Conservation (phyloP, 305 asterid species). For the Fraxinus latifolia region DNA sequence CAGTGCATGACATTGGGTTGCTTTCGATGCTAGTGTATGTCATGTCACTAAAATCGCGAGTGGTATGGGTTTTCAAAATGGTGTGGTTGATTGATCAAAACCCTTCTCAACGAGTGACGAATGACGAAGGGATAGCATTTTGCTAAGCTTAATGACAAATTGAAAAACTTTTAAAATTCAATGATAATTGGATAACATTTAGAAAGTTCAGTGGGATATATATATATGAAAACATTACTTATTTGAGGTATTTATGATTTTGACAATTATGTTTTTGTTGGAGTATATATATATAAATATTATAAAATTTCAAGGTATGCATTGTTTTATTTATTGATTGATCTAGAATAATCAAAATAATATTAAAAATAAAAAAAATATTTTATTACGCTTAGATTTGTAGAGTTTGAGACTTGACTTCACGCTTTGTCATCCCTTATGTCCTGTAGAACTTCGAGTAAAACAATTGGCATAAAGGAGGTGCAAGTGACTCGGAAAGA, state of each 20-base stretch:
- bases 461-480: not conserved
- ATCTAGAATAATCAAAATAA: not conserved
- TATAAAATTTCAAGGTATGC: not conserved
- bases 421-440: not conserved
- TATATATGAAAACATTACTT: not conserved
- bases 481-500: not conserved
- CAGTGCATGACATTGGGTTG: not conserved
- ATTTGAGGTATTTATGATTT: not conserved
- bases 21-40: not conserved
- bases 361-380: not conserved
- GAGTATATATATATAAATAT: not conserved
- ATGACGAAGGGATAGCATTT: not conserved
- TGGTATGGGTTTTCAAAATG: not conserved
- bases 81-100: too few species aligned
- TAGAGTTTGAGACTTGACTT: not conserved
- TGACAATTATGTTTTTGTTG: not conserved
- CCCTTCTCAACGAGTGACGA: not conserved
- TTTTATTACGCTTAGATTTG: not conserved
- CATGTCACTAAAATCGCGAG: not conserved
- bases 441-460: not conserved
- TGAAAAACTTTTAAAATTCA: not conserved
- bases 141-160: not conserved
- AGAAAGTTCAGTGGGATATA: not conserved
- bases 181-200: not conserved
- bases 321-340: not conserved